A percentile compares a stretch with the other conserved stretches of the same genome.
These are phyloP conservation scores for Oryza punctata DNA, from an alignment of 176 grass and related monocot species.

Conservation along the genomic window DNA sequence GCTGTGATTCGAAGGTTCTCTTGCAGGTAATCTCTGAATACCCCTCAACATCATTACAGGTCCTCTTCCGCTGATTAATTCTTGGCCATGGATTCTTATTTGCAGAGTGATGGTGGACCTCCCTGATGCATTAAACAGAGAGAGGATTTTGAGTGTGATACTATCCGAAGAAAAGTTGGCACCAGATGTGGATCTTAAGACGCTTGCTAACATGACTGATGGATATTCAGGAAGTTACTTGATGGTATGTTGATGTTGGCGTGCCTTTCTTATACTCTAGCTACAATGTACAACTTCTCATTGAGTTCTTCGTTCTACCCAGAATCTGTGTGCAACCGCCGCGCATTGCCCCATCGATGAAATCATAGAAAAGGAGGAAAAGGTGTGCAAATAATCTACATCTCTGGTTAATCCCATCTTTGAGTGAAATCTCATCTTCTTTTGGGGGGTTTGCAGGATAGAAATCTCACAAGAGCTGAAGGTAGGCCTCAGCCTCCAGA, in stretches of 20 bases:
- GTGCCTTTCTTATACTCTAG: not conserved
- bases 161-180: slow-evolving; percentile 66
- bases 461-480: too few relatives aligned
- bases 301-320: not conserved
- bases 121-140: slow-evolving; percentile 68
- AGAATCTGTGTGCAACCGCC: slow-evolving; percentile 72
- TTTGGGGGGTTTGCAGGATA: too few relatives aligned
- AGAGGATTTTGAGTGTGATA: slow-evolving; percentile 74
- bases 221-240: slow-evolving; percentile 90
- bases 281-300: too few relatives aligned
- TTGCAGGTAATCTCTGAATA: slow-evolving; percentile 83
- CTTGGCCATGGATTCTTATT: slow-evolving; percentile 18
- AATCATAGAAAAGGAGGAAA: too few relatives aligned
- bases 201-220: slow-evolving; percentile 70
- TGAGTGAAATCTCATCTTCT: too few relatives aligned
- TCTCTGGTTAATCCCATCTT: too few relatives aligned
- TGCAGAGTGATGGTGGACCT: slow-evolving; percentile 70
- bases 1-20: slow-evolving; percentile 63
- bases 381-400: too few relatives aligned
- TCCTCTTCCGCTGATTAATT: slow-evolving; percentile 7
- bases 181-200: slow-evolving; percentile 51
- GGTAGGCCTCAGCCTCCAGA: too few relatives aligned
- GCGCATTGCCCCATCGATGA: not conserved
- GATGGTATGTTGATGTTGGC: slow-evolving; percentile 56
- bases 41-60: not conserved